These are phyloP conservation scores for Aspergillus sp. DNA, from an alignment of 2,329 filamentous ascomycete genomes.

Conservation along the genomic window DNA sequence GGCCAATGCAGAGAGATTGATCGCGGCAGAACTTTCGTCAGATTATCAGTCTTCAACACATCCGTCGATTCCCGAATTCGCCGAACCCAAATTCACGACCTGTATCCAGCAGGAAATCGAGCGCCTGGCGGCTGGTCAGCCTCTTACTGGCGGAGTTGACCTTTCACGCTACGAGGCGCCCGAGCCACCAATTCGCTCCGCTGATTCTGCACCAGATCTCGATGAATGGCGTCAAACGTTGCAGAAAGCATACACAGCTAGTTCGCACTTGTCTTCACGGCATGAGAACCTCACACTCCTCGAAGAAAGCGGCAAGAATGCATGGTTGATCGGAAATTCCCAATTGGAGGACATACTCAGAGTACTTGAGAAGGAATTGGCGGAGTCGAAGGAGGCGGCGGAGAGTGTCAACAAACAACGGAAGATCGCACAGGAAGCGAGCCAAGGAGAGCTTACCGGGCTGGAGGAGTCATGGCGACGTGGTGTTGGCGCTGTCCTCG, in stretches of 20 bases:
- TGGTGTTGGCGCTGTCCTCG: constrained; percentile 75
- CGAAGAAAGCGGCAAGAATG: constrained; percentile 80
- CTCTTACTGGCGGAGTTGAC: constrained; percentile 66
- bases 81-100: constrained; percentile 60
- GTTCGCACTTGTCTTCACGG: constrained; percentile 57
- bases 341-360: constrained; percentile 72
- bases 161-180: constrained; percentile 80
- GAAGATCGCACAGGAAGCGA: constrained; percentile 67
- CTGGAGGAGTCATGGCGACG: constrained; percentile 77
- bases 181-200: constrained; percentile 52
- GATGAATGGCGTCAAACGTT: constrained; percentile 53
- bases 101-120: constrained; percentile 67
- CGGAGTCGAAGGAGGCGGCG: constrained; percentile 64
- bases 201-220: constrained; percentile 32
- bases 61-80: constrained; percentile 57
- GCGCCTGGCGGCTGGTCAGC: constrained; percentile 62
- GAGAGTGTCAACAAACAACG: constrained; percentile 72
- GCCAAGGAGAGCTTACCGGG: constrained; percentile 68
- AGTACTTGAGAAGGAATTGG: constrained; percentile 72
- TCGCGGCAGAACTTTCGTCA: constrained; percentile 63
- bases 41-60: constrained; percentile 53
- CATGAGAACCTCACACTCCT: constrained; percentile 69
- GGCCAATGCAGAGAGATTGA: constrained; percentile 66
- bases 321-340: constrained; percentile 85
- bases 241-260: constrained; percentile 57